phyloP scores from a whole-genome alignment of 148 eudicot species.

The Vaccinium vitisidaea region DNA sequence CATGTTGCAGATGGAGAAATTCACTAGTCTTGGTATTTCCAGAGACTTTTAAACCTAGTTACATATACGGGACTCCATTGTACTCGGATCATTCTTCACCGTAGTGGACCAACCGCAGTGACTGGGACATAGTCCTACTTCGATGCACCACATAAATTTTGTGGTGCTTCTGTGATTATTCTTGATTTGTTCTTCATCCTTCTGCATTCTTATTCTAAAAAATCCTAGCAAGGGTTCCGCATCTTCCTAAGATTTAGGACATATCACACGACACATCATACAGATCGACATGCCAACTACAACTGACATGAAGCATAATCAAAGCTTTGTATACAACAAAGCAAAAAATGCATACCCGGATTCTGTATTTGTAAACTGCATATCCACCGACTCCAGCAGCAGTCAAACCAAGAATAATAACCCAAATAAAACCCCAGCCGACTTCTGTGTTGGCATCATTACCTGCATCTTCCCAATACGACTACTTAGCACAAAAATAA shows the following conservation, averaged over 20 bases:
- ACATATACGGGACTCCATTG: not conserved
- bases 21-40: not conserved
- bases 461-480: constrained; percentile 35
- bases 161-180: not conserved
- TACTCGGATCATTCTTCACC: not conserved
- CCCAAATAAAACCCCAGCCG: constrained; percentile 65
- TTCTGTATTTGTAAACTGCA: constrained; percentile 81
- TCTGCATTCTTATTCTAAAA: not conserved
- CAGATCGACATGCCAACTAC: not conserved
- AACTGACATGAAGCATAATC: not conserved
- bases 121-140: too few relatives aligned
- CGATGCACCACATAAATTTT: too few relatives aligned
- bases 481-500: not conserved
- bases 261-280: not conserved
- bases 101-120: too few relatives aligned
- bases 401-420: constrained; percentile 54
- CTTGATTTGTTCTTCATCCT: not conserved
- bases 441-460: constrained; percentile 35
- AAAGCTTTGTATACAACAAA: not conserved
- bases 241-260: not conserved
- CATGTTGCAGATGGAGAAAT: not conserved
- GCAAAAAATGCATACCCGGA: constrained; percentile 41
- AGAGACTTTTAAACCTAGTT: not conserved
- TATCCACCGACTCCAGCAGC: constrained; percentile 60
- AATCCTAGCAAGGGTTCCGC: not conserved